These are phyloP conservation scores for Pyricularia pennisetigena DNA, from an alignment of 2,329 filamentous ascomycete species.

Conservation along the genomic window DNA sequence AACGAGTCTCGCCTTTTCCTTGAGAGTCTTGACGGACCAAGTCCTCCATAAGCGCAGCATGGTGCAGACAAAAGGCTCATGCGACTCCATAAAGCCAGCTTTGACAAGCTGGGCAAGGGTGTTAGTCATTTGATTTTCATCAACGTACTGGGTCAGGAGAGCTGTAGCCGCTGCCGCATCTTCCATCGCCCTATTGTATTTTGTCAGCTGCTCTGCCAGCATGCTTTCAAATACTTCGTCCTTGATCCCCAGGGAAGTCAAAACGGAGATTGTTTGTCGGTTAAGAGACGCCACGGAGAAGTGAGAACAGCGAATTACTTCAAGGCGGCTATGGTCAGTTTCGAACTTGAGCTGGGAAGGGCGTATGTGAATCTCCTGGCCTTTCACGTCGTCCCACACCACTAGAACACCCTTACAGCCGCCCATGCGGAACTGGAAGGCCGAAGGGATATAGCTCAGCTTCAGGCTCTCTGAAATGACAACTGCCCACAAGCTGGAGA, in stretches of 20 bases:
- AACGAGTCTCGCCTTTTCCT: slow-evolving; percentile 82
- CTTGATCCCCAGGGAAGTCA: slow-evolving; percentile 66
- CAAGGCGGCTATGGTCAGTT: slow-evolving; percentile 36
- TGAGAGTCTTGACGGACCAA: slow-evolving; percentile 82
- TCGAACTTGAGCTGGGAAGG: slow-evolving; percentile 82
- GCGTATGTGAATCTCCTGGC: slow-evolving; percentile 65
- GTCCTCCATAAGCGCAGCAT: slow-evolving; percentile 76
- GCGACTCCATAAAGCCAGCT: slow-evolving; percentile 63
- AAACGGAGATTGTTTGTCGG: slow-evolving; percentile 78
- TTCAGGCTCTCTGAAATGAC: slow-evolving; percentile 64
- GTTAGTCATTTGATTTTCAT: slow-evolving; percentile 75
- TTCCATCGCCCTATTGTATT: slow-evolving; percentile 61
- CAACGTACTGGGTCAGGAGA: slow-evolving; percentile 65
- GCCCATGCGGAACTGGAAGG: slow-evolving; percentile 85
- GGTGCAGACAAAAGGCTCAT: slow-evolving; percentile 75
- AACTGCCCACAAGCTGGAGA: slow-evolving; percentile 68
- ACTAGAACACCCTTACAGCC: slow-evolving; percentile 86
- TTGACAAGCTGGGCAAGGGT: slow-evolving; percentile 65
- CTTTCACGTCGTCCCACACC: slow-evolving; percentile 45
- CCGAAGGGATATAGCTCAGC: slow-evolving; percentile 58
- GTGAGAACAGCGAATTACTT: slow-evolving; percentile 75
- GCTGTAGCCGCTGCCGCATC: slow-evolving; percentile 53
- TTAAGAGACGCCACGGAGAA: slow-evolving; percentile 76
- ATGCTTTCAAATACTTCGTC: slow-evolving; percentile 58
- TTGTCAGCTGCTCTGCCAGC: slow-evolving; percentile 55